phyloP scores from a whole-genome alignment of 2,329 filamentous ascomycete genomes.

The Colletotrichum sp. region DNA sequence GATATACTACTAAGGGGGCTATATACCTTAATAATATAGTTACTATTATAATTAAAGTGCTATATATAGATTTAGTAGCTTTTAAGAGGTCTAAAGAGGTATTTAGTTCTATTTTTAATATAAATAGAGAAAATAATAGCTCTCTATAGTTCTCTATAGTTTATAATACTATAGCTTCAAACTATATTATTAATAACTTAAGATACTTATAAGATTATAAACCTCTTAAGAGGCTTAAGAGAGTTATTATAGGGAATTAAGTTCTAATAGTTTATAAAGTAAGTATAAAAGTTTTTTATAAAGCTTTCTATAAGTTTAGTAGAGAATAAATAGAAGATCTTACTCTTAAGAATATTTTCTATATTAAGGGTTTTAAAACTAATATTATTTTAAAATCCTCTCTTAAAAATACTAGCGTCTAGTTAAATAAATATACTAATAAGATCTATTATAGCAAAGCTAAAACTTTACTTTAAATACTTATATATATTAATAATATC shows the following conservation, averaged over 20 bases:
- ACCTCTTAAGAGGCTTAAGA: neutral
- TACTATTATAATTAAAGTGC: neutral
- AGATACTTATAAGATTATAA: neutral
- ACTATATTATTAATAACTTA: neutral
- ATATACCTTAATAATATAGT: neutral
- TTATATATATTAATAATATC: too few species aligned
- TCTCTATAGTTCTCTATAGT: neutral
- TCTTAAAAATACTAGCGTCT: too few species aligned
- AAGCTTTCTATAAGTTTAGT: neutral
- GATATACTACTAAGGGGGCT: neutral
- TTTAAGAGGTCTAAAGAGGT: neutral
- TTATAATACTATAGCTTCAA: neutral
- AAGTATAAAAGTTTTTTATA: neutral
- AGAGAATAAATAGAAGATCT: neutral
- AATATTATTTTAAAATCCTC: too few species aligned
- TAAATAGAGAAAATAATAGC: neutral
- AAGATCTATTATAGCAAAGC: too few species aligned
- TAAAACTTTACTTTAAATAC: too few species aligned
- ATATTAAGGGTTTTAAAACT: too few species aligned
- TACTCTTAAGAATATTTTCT: neutral
- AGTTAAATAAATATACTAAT: too few species aligned
- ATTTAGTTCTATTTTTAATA: neutral
- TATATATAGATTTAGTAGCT: neutral
- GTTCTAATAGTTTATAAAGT: neutral
- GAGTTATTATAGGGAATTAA: neutral